Percentiles rank a stretch among this genome's conserved stretches.
These are phyloP conservation scores for Erysimum cheiri DNA, from an alignment of 441 rosid species.

Conservation along the genomic window DNA sequence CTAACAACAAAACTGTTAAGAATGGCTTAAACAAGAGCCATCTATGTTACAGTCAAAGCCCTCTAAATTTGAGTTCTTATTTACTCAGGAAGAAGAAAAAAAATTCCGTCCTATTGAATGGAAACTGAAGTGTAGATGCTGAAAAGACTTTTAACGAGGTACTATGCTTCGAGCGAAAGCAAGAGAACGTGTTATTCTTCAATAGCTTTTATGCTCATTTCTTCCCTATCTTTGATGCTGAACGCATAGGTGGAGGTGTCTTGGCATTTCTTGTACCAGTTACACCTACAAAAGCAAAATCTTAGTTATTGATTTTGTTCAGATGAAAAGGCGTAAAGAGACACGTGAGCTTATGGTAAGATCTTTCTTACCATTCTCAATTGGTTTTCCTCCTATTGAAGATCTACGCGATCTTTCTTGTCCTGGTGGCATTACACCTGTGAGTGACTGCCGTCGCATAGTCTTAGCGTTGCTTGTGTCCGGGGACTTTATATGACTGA, in stretches of 20 bases:
- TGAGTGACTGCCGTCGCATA: slow-evolving; percentile 77
- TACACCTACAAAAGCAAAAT: slow-evolving; percentile 38
- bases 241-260: slow-evolving; percentile 76
- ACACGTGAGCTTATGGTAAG: neutral
- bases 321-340: slow-evolving; percentile 7
- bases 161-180: slow-evolving; percentile 62
- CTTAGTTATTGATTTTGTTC: slow-evolving; percentile 17
- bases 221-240: slow-evolving; percentile 49
- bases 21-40: slow-evolving; percentile 32
- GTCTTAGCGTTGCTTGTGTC: slow-evolving; percentile 56
- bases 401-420: slow-evolving; percentile 64
- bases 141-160: slow-evolving; percentile 24
- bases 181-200: slow-evolving; percentile 27
- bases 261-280: slow-evolving; percentile 64
- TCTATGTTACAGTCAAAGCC: slow-evolving; percentile 32
- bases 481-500: slow-evolving; percentile 52
- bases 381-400: slow-evolving; percentile 73
- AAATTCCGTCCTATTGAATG: neutral
- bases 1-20: slow-evolving; percentile 22
- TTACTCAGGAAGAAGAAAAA: slow-evolving; percentile 28
- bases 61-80: slow-evolving; percentile 36
- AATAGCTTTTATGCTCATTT: slow-evolving; percentile 48
- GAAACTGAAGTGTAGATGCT: slow-evolving; percentile 20
- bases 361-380: slow-evolving; percentile 55
- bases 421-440: slow-evolving; percentile 55